Conservation (phyloP, 352 stramenopile species). For the Peronospora destructor region DNA sequence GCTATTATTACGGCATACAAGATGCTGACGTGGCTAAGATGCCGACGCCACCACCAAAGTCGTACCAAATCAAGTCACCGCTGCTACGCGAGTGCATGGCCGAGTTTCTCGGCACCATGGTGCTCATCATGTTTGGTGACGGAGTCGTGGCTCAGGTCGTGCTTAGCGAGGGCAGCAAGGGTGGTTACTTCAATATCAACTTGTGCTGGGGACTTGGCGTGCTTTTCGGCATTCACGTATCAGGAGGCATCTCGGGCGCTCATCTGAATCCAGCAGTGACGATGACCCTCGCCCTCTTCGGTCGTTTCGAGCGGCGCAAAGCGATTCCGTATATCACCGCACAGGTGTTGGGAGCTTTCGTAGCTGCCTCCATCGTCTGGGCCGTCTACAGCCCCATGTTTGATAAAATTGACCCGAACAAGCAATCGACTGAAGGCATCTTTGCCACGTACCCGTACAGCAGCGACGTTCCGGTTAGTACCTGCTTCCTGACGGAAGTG, state of each 20-base stretch:
- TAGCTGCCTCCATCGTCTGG: constrained; percentile 40
- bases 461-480: constrained; percentile 29
- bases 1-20: constrained; percentile 28
- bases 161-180: constrained; percentile 43
- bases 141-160: constrained; percentile 57
- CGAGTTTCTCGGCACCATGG: constrained; percentile 56
- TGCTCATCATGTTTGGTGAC: constrained; percentile 62
- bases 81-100: constrained; percentile 50
- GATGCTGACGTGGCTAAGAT: constrained; percentile 21
- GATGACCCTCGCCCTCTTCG: constrained; percentile 41
- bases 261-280: constrained; percentile 69
- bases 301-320: constrained; percentile 38
- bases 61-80: constrained; percentile 33
- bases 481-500: constrained; percentile 54
- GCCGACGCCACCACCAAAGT: constrained; percentile 12
- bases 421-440: constrained; percentile 28
- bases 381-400: constrained; percentile 50
- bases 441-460: constrained; percentile 52
- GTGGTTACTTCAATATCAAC: constrained; percentile 64
- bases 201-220: constrained; percentile 69
- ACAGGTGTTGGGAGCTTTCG: constrained; percentile 49
- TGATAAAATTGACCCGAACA: constrained; percentile 40
- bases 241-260: constrained; percentile 44
- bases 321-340: constrained; percentile 46
- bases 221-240: constrained; percentile 59